Percentiles rank a stretch among this genome's conserved stretches.
phyloP scores from a whole-genome alignment of 495 filamentous ascomycete genomes.

The Penicillium mononematosum region DNA sequence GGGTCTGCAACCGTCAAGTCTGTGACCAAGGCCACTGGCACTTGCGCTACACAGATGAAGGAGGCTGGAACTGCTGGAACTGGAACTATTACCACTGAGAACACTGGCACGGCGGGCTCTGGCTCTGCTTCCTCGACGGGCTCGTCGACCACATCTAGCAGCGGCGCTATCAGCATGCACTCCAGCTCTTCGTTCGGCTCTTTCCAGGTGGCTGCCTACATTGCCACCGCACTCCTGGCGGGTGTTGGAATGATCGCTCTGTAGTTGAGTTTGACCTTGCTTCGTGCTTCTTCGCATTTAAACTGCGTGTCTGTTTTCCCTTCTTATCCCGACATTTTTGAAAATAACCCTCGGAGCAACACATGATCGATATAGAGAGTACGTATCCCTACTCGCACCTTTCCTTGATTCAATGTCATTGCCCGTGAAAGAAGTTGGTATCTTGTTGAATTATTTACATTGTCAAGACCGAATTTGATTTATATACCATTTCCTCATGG shows the following conservation, averaged over 20 bases:
- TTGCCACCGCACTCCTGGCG: constrained; percentile 60
- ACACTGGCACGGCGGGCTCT: constrained; percentile 40
- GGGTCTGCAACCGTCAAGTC: constrained; percentile 59
- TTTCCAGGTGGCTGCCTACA: constrained; percentile 62
- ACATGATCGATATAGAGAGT: not conserved
- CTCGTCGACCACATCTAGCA: constrained; percentile 39
- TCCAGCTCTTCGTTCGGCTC: constrained; percentile 47
- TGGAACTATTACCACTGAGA: constrained; percentile 58
- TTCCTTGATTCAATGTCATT: constrained; percentile 1
- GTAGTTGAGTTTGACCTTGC: constrained; percentile 39
- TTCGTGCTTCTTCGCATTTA: constrained; percentile 4
- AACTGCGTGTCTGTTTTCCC: not conserved
- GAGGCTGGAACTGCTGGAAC: constrained; percentile 65
- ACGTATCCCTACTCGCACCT: not conserved
- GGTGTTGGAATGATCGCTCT: constrained; percentile 73
- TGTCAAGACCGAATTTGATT: not conserved
- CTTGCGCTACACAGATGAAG: constrained; percentile 54
- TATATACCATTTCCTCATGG: not conserved
- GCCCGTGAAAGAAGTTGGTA: not conserved
- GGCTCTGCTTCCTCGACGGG: constrained; percentile 30
- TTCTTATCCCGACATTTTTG: not conserved
- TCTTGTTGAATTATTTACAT: not conserved
- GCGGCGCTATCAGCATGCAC: constrained; percentile 38
- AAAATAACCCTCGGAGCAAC: not conserved
- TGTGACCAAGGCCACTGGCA: constrained; percentile 48